Conservation (phyloP, 345 rosid species). For the Clausena lansium region DNA sequence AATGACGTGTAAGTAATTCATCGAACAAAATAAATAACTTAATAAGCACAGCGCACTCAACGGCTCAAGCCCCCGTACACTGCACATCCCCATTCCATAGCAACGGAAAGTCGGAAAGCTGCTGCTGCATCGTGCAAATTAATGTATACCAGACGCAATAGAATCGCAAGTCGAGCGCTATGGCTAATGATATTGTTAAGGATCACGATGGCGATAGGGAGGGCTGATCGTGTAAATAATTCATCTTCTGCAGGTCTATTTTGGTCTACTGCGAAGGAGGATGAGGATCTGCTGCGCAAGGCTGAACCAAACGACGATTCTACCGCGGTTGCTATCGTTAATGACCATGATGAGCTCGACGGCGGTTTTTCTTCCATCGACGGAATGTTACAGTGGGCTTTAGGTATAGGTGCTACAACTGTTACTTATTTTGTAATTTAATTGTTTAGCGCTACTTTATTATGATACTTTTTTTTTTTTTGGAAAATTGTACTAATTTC, state of each 20-base stretch:
- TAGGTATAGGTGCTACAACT: slow-evolving; percentile 71
- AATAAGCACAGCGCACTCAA: too few relatives aligned
- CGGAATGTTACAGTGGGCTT: slow-evolving; percentile 96
- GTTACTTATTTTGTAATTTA: not conserved
- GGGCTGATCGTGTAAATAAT: slow-evolving; percentile 43
- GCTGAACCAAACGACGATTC: slow-evolving; percentile 39
- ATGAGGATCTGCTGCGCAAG: slow-evolving; percentile 52
- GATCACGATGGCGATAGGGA: slow-evolving; percentile 12
- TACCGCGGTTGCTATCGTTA: slow-evolving; percentile 35
- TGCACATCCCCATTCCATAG: too few relatives aligned
- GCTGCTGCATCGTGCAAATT: not conserved
- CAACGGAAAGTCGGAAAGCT: too few relatives aligned
- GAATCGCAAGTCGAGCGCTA: slow-evolving; percentile 1
- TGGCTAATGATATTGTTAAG: slow-evolving; percentile 11
- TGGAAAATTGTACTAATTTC: not conserved
- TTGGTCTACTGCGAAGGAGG: slow-evolving; percentile 72
- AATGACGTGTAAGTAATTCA: slow-evolving; percentile 21
- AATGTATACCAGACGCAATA: slow-evolving; percentile 7
- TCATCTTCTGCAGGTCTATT: slow-evolving; percentile 41
- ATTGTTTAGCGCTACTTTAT: not conserved
- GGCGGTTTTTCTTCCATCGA: slow-evolving; percentile 94
- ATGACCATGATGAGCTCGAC: slow-evolving; percentile 56
- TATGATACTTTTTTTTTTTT: too few relatives aligned
- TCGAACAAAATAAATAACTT: not conserved
- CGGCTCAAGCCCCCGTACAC: too few relatives aligned